These are phyloP conservation scores for Xylaria multiplex DNA, from an alignment of 2,329 filamentous ascomycete genomes.

Conservation along the genomic window DNA sequence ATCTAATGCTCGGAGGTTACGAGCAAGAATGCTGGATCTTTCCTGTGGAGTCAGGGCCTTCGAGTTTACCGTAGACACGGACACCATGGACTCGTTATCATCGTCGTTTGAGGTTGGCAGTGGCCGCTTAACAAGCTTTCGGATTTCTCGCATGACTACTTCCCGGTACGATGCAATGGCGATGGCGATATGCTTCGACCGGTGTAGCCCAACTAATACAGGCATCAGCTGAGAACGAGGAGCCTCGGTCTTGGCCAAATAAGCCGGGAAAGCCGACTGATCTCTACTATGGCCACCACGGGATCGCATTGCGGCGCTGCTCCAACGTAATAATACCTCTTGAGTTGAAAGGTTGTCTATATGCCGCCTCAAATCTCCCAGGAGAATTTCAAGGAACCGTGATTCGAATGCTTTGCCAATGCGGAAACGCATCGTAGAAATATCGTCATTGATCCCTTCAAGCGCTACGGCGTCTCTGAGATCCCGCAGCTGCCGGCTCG, in stretches of 20 bases:
- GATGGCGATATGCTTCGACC: slow-evolving; percentile 80
- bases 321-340: slow-evolving; percentile 87
- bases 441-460: slow-evolving; percentile 80
- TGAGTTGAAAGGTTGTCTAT: slow-evolving; percentile 74
- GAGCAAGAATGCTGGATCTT: slow-evolving; percentile 86
- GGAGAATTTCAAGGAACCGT: slow-evolving; percentile 79
- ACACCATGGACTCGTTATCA: slow-evolving; percentile 89
- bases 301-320: slow-evolving; percentile 76
- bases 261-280: slow-evolving; percentile 78
- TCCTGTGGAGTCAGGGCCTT: slow-evolving; percentile 81
- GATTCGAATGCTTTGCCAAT: slow-evolving; percentile 89
- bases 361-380: slow-evolving; percentile 84
- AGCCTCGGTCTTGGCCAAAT: slow-evolving; percentile 76
- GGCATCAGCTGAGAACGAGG: slow-evolving; percentile 76
- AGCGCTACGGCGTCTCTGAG: slow-evolving; percentile 81
- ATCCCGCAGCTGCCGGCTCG: slow-evolving; percentile 66
- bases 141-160: slow-evolving; percentile 84
- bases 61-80: slow-evolving; percentile 78
- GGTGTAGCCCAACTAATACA: slow-evolving; percentile 80
- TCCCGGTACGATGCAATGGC: slow-evolving; percentile 89
- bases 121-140: slow-evolving; percentile 82
- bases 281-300: slow-evolving; percentile 74
- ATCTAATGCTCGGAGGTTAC: slow-evolving; percentile 86
- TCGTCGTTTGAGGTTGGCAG: slow-evolving; percentile 94
- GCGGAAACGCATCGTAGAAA: slow-evolving; percentile 78